These are phyloP conservation scores for Solanum piurae DNA, from an alignment of 257 asterid genomes.

Conservation along the genomic window DNA sequence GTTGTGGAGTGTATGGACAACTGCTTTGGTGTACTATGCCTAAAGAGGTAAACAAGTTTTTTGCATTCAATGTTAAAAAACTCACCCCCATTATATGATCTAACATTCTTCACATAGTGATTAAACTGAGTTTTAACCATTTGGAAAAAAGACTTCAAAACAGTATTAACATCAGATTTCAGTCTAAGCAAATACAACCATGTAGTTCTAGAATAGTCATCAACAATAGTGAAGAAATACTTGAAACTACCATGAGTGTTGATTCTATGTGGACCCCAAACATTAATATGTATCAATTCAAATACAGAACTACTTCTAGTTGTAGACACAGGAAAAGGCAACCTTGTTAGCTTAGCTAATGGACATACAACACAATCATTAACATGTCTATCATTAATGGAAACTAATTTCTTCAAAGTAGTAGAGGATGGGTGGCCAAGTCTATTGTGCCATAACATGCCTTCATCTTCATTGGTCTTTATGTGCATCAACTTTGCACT, in stretches of 20 bases:
- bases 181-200: neutral
- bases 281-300: neutral
- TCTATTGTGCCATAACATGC: neutral
- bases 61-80: neutral
- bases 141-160: neutral
- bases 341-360: too few relatives aligned
- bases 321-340: neutral
- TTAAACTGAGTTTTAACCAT: neutral
- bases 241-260: neutral
- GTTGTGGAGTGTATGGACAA: neutral
- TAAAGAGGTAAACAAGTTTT: neutral
- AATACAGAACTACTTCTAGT: neutral
- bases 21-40: neutral
- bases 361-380: neutral
- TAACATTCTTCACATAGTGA: neutral
- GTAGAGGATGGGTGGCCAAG: neutral
- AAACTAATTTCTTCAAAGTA: too few relatives aligned
- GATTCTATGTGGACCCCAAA: too few relatives aligned
- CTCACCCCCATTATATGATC: neutral
- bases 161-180: neutral
- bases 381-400: neutral
- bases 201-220: neutral
- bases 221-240: neutral
- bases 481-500: neutral
- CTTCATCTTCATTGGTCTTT: neutral